A percentile compares a stretch with the other conserved stretches of the same genome.
Conservation (phyloP, 176 grass and related monocot genomes). For the Raddia guianensis region DNA sequence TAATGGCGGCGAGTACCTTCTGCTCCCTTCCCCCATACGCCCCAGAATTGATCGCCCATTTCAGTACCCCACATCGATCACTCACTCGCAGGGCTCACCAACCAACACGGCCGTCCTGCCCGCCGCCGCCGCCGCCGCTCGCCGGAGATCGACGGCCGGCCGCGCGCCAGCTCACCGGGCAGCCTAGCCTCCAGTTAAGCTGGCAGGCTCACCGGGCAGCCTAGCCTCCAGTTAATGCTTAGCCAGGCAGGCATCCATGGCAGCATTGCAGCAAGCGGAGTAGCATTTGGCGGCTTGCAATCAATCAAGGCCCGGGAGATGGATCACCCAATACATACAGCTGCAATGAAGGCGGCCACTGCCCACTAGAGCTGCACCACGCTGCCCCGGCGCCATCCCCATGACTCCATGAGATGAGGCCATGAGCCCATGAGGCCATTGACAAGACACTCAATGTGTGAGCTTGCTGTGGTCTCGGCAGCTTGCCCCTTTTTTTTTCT, state of each 20-base stretch:
- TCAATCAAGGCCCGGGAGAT: slow-evolving; percentile 35
- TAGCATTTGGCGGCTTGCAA: slow-evolving; percentile 15
- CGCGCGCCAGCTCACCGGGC: background rate
- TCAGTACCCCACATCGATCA: slow-evolving; percentile 14
- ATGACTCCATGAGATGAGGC: slow-evolving; percentile 1
- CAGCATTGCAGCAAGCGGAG: background rate
- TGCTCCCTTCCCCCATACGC: background rate
- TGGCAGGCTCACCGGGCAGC: background rate
- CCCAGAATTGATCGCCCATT: background rate
- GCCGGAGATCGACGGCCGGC: background rate
- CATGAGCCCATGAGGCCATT: too few species aligned
- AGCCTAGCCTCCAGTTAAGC: background rate
- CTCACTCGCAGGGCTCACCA: background rate
- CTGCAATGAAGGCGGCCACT: slow-evolving; percentile 46
- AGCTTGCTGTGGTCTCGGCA: background rate
- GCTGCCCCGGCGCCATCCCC: background rate
- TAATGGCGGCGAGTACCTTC: background rate
- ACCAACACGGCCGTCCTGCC: background rate
- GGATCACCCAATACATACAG: slow-evolving; percentile 24
- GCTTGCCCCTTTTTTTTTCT: background rate
- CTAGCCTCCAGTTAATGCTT: background rate
- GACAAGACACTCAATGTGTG: background rate
- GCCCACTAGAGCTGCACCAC: background rate
- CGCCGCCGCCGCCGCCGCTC: background rate
- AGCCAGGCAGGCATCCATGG: background rate